Conservation (phyloP, 164 flowering plant species). For the Chimonanthus praecox region DNA sequence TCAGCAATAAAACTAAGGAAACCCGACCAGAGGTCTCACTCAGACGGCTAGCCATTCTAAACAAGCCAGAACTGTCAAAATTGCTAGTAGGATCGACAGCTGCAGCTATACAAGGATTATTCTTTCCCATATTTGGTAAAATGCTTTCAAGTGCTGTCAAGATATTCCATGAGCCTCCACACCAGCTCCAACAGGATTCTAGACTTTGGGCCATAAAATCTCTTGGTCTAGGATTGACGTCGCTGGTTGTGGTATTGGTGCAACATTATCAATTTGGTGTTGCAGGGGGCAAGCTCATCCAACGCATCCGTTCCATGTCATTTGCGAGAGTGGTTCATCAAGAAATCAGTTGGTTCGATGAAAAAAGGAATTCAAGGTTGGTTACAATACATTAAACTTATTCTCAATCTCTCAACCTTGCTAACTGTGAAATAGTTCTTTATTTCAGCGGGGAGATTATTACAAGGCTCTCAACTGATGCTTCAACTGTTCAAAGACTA, state of each 20-base stretch:
- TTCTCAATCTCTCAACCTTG: neutral
- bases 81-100: conserved; percentile 45
- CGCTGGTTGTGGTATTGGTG: conserved; percentile 25
- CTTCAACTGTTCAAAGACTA: conserved; percentile 31
- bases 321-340: conserved; percentile 54
- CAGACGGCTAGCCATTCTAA: conserved; percentile 37
- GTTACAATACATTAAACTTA: neutral
- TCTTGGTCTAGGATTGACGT: conserved; percentile 28
- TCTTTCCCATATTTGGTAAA: conserved; percentile 56
- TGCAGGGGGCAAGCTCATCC: conserved; percentile 53
- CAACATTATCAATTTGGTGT: conserved; percentile 57
- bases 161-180: conserved; percentile 43
- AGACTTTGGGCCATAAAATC: conserved; percentile 42
- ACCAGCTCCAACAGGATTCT: conserved; percentile 34
- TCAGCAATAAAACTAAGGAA: conserved; percentile 32
- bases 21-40: conserved; percentile 32
- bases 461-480: conserved; percentile 57
- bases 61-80: conserved; percentile 53
- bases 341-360: conserved; percentile 51
- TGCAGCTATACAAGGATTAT: conserved; percentile 42
- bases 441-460: conserved; percentile 48
- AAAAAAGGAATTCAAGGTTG: conserved; percentile 42
- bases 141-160: conserved; percentile 43
- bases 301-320: conserved; percentile 54
- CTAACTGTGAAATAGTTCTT: neutral